Conservation (phyloP, 192 early-diverging fungal species). For the Entomortierella lignicola region DNA sequence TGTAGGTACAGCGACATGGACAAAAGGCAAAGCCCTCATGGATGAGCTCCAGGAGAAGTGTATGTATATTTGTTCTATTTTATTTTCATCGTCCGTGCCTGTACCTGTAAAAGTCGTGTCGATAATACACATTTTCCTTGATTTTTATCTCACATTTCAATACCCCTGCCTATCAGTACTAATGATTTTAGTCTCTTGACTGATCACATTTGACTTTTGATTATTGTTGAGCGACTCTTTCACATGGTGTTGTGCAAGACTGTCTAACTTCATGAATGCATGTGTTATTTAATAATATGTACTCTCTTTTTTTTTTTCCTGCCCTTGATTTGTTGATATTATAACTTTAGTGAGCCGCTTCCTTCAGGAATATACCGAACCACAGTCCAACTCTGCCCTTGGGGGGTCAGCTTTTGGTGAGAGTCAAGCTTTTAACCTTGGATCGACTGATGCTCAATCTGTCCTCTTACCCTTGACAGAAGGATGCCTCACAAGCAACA, state of each 20-base stretch:
- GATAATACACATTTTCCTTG: background rate
- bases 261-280: constrained; percentile 10
- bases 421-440: constrained; percentile 36
- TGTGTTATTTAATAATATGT: constrained; percentile 3
- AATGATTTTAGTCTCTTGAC: no score
- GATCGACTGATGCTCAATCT: constrained; percentile 53
- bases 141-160: constrained; percentile 37
- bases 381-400: constrained; percentile 52
- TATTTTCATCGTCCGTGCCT: background rate
- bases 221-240: constrained; percentile 31
- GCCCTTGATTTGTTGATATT: background rate
- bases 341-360: constrained; percentile 68
- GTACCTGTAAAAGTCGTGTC: background rate
- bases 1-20: constrained; percentile 65
- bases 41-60: constrained; percentile 77
- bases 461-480: constrained; percentile 78
- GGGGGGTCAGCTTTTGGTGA: constrained; percentile 45
- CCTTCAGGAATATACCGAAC: constrained; percentile 78
- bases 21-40: constrained; percentile 71
- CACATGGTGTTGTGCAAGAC: constrained; percentile 26
- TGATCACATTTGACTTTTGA: constrained; percentile 14
- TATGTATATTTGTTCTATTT: constrained; percentile 35
- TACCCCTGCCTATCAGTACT: background rate
- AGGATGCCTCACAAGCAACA: constrained; percentile 86
- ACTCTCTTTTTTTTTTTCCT: background rate